These are phyloP conservation scores for Cardamine occulta DNA, from an alignment of 345 rosid species.

Conservation along the genomic window DNA sequence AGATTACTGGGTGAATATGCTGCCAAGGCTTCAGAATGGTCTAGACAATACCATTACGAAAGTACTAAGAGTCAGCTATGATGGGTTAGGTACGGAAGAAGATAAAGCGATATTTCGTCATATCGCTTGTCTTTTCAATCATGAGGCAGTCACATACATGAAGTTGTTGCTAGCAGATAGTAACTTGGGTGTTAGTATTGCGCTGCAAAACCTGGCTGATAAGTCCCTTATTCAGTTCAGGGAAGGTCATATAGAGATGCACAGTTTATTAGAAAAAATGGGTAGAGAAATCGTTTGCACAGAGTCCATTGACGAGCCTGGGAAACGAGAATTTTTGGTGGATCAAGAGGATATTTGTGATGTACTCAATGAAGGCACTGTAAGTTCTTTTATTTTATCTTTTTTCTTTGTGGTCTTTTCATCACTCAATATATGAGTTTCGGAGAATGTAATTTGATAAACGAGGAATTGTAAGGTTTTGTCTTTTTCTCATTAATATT, in stretches of 20 bases:
- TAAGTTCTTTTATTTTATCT: not conserved
- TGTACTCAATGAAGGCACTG: constrained; percentile 27
- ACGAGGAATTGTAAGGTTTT: not conserved
- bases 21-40: constrained; percentile 15
- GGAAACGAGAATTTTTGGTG: constrained; percentile 34
- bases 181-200: not conserved
- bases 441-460: not conserved
- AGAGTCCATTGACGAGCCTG: constrained; percentile 24
- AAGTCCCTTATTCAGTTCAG: constrained; percentile 27
- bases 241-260: not conserved
- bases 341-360: constrained; percentile 21
- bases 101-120: constrained; percentile 30
- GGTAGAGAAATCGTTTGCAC: constrained; percentile 28
- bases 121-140: constrained; percentile 26
- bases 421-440: not conserved
- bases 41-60: not conserved
- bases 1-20: constrained; percentile 13
- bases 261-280: constrained; percentile 37
- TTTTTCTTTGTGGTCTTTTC: not conserved
- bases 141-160: not conserved
- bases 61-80: constrained; percentile 36
- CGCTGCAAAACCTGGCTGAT: not conserved
- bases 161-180: not conserved
- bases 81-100: constrained; percentile 21
- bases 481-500: not conserved